Percentiles rank a stretch among this genome's conserved stretches.
Conservation (phyloP, 2,329 filamentous ascomycete species). For the Exophiala sp. region DNA sequence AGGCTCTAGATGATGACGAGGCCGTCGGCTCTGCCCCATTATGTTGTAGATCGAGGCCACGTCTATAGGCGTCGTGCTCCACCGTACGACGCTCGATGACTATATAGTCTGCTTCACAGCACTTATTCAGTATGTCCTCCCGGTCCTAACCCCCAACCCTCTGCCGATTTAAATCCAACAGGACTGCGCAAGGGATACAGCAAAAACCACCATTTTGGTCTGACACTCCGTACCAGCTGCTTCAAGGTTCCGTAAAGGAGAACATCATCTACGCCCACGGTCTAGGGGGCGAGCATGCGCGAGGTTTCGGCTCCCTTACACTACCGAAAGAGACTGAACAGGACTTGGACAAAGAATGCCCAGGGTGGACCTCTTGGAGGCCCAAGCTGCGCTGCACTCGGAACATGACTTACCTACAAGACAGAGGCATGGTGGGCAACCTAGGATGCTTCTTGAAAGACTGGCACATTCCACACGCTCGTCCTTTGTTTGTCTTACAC, state of each 20-base stretch:
- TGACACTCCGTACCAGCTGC: slow-evolving; percentile 1
- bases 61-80: no score
- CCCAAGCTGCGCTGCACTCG: neutral
- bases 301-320: neutral
- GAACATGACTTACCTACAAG: slow-evolving; percentile 1
- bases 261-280: neutral
- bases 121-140: neutral
- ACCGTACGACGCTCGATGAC: no score
- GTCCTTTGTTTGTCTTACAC: neutral
- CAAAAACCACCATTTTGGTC: neutral
- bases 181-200: slow-evolving; percentile 1
- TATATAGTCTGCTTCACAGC: no score
- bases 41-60: no score
- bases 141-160: neutral
- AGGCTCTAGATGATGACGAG: no score
- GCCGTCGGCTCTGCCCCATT: no score
- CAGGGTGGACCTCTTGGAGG: neutral
- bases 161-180: neutral
- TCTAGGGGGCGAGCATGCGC: neutral
- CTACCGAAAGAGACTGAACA: slow-evolving; percentile 1
- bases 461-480: neutral
- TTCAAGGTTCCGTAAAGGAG: neutral
- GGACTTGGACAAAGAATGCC: neutral
- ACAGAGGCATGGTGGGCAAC: neutral
- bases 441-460: neutral